A percentile compares a stretch with the other conserved stretches of the same genome.
phyloP scores from a whole-genome alignment of 345 rosid species.

The Arabis hirsuta region DNA sequence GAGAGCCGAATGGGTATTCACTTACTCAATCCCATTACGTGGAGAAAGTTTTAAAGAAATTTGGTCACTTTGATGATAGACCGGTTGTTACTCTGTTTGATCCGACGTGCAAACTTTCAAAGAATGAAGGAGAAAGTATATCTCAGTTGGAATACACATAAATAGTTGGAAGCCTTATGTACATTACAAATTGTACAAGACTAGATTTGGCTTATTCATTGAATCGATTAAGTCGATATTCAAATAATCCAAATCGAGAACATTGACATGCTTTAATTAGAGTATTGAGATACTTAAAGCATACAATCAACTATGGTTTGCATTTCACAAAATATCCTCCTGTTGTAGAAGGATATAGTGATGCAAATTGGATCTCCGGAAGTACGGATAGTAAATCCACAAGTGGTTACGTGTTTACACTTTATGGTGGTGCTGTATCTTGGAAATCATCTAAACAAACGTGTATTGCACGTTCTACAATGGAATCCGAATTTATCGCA shows the following conservation, averaged over 20 bases:
- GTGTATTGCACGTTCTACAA: no score
- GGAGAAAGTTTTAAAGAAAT: neutral
- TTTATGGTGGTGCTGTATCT: no score
- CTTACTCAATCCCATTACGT: conserved; percentile 11
- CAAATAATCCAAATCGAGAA: neutral
- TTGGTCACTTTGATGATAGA: conserved; percentile 9
- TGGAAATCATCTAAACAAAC: no score
- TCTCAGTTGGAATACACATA: conserved; percentile 4
- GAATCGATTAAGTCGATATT: conserved; percentile 12
- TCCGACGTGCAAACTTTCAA: neutral
- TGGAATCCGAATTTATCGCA: no score
- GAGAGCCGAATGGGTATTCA: neutral
- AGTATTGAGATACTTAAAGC: conserved; percentile 13
- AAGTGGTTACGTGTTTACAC: no score
- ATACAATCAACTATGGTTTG: neutral
- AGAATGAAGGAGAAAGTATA: neutral
- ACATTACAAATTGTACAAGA: conserved; percentile 10
- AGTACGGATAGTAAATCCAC: neutral
- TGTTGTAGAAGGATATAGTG: conserved; percentile 18
- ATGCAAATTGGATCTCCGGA: neutral
- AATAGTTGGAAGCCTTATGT: neutral
- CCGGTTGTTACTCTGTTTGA: neutral
- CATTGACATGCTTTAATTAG: neutral
- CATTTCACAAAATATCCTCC: neutral
- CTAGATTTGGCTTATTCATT: conserved; percentile 6